Evolutionary conservation across 2,329 filamentous ascomycete species (phyloP), one percentile per base, ranked within the genome.

Genomic region (Colletotrichum brevisporum): DNA sequence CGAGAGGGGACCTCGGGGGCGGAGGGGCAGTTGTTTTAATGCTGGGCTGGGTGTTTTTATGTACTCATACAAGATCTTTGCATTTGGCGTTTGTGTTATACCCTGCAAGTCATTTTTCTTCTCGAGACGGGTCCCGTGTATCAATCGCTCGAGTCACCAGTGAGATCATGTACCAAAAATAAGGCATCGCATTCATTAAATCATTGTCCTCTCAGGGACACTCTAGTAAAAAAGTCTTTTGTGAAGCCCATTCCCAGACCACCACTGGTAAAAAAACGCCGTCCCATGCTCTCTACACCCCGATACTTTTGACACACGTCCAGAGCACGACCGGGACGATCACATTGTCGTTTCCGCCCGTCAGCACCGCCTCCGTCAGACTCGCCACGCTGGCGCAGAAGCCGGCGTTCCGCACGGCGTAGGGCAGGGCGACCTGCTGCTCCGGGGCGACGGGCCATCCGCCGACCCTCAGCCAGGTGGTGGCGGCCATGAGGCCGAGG

Each of bases 331-430:
- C 90, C 4, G 96, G 96, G 72, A 98, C 95, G 72, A 98, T 91
- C 18, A 99, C 96, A 84, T 99, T 99, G 85, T 99, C 96, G 80
- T 99, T 99, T 36, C 95, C 96, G 2, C 96, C 96, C 15, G 96
- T 98, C 72, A 99, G 83, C 54, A 98, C 95, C 27, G 96, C 95
- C 83, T 99, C 96, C 60, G 96, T 97, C 74, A 98, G 85, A 80
- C 95, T 98, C 31, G 95, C 94, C 67, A 94, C 89, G 50, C 87
- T 86, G 6, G 93, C 94, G 72, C 94, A 97, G 55, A 93, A 76
- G 5, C 85, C 83, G 12, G 92, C 90, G 76, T 95, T 96, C 5
- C 90, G 89, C 24, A 92, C 90, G 55, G 90, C 79, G 66, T 90
- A 78, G 89, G 91, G 92, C 69, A 92, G 78, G 70, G 91, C 87